Evolutionary conservation across 208 protist genomes (phyloP), one percentile per base, ranked within the genome.

Genomic region (Vickermania spadyakhi): DNA sequence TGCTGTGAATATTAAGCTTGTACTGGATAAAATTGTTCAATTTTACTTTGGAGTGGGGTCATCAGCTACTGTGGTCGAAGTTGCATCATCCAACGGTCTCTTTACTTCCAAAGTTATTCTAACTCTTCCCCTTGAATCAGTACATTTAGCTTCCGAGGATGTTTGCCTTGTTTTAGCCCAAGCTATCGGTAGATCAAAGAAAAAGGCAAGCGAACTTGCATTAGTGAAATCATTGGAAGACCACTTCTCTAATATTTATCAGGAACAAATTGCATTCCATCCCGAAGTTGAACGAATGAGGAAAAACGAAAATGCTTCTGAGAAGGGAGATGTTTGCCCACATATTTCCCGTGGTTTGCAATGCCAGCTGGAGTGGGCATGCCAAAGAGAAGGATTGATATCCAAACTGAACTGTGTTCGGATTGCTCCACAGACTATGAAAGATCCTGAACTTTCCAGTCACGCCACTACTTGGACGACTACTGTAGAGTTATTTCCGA

Each of bases 251-350:
- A 7, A 41, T 4, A 5, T 59, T 5, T 59, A 29, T 59, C 13
- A 42, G 55, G 23, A 59, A 27, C 55, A 59, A 21, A 14, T 59
- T 28, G 18, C 25, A 5, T 59, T 22, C 26, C 55, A 42, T 21
- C 28, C 55, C 18, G 55, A 25, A 28, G 55, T 59, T n/a, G 4
- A 42, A 28, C 21, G 25, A 5, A 23, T 71, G 21, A 36, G 65
- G 2, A 50, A 58, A 56, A 29, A 59, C 36, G 36, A 0, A 45
- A 58, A 26, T 54, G 62, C 26, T 30, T 4, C 14, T 57, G 66
- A 28, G 60, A 77, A 41, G 62, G 66, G 61, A 53, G 67, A 13
- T 56, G 61, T 53, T 22, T 70, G 3, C 64, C 72, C 36, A 22
- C 28, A 14, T 7, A 22, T 59, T 14, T 28, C 51, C 21, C 51